Evolutionary conservation across 2,329 filamentous ascomycete genomes (phyloP), one percentile per base, ranked within the genome.

Genomic region (Lachnellula subtilissima): DNA sequence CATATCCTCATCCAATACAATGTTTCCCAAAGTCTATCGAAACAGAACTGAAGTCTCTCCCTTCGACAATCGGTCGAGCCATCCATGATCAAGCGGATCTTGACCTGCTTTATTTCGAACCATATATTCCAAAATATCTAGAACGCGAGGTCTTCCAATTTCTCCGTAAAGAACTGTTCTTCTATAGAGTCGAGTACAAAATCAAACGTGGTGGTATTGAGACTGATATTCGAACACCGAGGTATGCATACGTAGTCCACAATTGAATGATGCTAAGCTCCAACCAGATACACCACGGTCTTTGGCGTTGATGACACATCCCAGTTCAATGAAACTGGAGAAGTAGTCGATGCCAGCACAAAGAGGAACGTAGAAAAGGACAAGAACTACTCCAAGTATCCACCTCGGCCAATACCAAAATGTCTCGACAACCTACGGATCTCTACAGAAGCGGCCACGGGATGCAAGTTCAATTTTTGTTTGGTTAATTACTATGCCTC

Each of bases 401-500:
- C 73, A 0, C 89, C 89, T 0, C 80, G 88, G 0, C 89, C 88
- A 0, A 81, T 92, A 1, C 89, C 89, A 0, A 72, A 79, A 53
- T 91, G 87, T 64, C 78, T 93, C 0, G 81, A 89, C 40, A 70
- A 77, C 5, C 76, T 93, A 7, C 80, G 84, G 9, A 73, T 71
- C 36, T 76, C 83, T 9, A 84, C 87, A 1, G 87, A 93, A 70
- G 76, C 78, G 4, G 81, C 82, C 0, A 89, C 86, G 0, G 79
- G 78, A n/a, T 81, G 82, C 65, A 78, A 67, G 1, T 93, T 87
- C 72, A 93, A 93, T 68, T 90, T 92, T 68, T 88, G 85, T 57
- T 78, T 93, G 1, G 87, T 93, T 4, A 93, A 93, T 67, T 93
- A 93, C 73, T 93, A 93, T 67, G 85, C 86, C n/a, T 82, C 81